Percentiles rank a stretch among this genome's conserved stretches.
These are phyloP conservation scores for Mollisia scopiformis DNA, from an alignment of 2,329 filamentous ascomycete genomes.

Conservation along the genomic window DNA sequence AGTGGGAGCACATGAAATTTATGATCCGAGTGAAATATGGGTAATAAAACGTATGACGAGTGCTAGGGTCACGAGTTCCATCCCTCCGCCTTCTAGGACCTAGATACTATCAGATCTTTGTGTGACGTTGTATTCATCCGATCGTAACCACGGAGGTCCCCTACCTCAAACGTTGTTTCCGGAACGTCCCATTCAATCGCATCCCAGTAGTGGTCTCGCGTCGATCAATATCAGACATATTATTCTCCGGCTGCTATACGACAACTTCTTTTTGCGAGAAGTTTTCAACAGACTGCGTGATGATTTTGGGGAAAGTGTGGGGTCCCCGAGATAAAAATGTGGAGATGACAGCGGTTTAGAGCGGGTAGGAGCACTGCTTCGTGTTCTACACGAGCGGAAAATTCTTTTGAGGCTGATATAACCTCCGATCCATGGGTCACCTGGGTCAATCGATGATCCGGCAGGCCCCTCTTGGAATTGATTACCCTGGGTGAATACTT, in stretches of 20 bases:
- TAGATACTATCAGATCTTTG: slow-evolving; percentile 1
- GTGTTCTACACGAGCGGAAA: background rate
- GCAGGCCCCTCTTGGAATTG: background rate
- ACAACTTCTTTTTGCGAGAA: background rate
- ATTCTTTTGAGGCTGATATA: slow-evolving; percentile 2
- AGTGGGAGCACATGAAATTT: background rate
- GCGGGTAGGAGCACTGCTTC: background rate
- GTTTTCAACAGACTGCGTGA: background rate
- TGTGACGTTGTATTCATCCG: background rate
- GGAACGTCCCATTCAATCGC: background rate
- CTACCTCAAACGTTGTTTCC: background rate
- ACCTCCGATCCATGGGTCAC: background rate
- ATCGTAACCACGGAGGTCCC: background rate
- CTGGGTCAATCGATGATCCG: background rate
- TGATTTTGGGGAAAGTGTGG: background rate
- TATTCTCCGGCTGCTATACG: background rate
- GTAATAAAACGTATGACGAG: background rate
- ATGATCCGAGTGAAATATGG: background rate
- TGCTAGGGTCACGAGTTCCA: background rate
- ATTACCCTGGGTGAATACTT: background rate
- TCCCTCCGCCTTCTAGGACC: background rate
- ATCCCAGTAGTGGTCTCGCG: background rate
- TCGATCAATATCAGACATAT: background rate
- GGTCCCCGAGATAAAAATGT: background rate
- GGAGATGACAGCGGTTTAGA: background rate